A percentile compares a stretch with the other conserved stretches of the same genome.
These are phyloP conservation scores for Rhynchosporium secalis DNA, from an alignment of 2,329 filamentous ascomycete species.

Conservation along the genomic window DNA sequence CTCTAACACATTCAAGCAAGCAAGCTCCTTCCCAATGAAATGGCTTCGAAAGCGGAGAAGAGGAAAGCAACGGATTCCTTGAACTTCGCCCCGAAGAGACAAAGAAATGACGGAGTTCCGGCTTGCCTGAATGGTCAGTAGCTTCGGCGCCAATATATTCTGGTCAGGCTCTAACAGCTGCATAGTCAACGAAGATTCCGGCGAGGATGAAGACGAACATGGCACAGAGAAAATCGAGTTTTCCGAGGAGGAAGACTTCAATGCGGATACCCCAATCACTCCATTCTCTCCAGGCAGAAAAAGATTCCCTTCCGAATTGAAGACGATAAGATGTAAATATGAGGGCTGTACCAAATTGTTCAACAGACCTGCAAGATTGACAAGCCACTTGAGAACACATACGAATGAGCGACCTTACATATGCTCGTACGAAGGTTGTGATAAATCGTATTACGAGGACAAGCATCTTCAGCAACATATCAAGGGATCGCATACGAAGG, in stretches of 20 bases:
- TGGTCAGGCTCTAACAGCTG: slow-evolving; percentile 5
- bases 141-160: not conserved
- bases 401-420: slow-evolving; percentile 79
- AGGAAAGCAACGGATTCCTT: slow-evolving; percentile 26
- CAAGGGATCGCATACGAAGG: slow-evolving; percentile 74
- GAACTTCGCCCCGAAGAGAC: slow-evolving; percentile 30
- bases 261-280: slow-evolving; percentile 49
- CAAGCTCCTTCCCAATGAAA: slow-evolving; percentile 11
- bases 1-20: slow-evolving; percentile 11
- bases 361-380: slow-evolving; percentile 79
- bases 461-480: slow-evolving; percentile 86
- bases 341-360: slow-evolving; percentile 78
- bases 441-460: slow-evolving; percentile 81
- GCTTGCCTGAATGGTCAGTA: slow-evolving; percentile 23
- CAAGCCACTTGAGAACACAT: slow-evolving; percentile 80
- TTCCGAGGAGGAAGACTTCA: slow-evolving; percentile 38
- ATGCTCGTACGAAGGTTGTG: slow-evolving; percentile 69
- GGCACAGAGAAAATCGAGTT: slow-evolving; percentile 39
- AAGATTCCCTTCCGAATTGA: slow-evolving; percentile 68
- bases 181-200: slow-evolving; percentile 34
- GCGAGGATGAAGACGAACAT: slow-evolving; percentile 42
- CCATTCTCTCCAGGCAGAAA: slow-evolving; percentile 49
- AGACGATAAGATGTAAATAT: slow-evolving; percentile 75
- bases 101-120: slow-evolving; percentile 22
- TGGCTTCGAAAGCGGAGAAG: slow-evolving; percentile 33